Evolutionary conservation across 352 stramenopile genomes (phyloP), one percentile per base, ranked within the genome.

Genomic region (Phytophthora quininea): DNA sequence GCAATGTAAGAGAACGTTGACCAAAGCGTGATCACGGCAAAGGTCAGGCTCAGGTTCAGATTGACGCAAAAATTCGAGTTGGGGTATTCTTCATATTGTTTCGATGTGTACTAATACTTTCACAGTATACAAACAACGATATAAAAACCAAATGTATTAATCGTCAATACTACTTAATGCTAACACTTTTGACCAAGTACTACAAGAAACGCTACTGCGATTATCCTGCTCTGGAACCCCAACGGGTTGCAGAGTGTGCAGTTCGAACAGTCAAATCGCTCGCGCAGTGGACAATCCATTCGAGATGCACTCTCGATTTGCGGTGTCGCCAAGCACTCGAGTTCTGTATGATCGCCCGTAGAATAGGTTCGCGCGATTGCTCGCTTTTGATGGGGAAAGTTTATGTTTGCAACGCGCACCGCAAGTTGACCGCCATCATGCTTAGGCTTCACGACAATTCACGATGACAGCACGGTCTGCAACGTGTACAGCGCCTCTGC

Each of bases 231-330:
- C n/a, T n/a, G n/a, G n/a, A n/a, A n/a, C n/a, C n/a, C n/a, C n/a
- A n/a, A n/a, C 71, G 67, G 61, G 61, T 74, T 74, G 55, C 62
- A 70, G 70, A 70, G 5, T 11, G 14, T 67, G 55, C 27, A 73
- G 54, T 47, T 33, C 53, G 33, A 46, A n/a, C n/a, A 33, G 12
- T 33, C 62, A 60, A 60, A 64, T 56, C 42, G 50, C 32, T 15
- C 3, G 4, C 31, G 62, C 14, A 55, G 37, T 37, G 12, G 37
- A 68, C 52, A 62, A 72, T 72, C 64, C 64, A 69, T 62, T 37
- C 54, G 43, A 49, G 43, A 49, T 49, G 43, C 32, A 50, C 38
- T 40, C 40, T 59, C 38, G 65, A 73, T 69, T 73, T 73, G 65
- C 32, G 43, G 31, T 12, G 48, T 50, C 47, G 46, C 15, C 1